Conservation (phyloP, 2,329 filamentous ascomycete species). For the Apiospora sp. region DNA sequence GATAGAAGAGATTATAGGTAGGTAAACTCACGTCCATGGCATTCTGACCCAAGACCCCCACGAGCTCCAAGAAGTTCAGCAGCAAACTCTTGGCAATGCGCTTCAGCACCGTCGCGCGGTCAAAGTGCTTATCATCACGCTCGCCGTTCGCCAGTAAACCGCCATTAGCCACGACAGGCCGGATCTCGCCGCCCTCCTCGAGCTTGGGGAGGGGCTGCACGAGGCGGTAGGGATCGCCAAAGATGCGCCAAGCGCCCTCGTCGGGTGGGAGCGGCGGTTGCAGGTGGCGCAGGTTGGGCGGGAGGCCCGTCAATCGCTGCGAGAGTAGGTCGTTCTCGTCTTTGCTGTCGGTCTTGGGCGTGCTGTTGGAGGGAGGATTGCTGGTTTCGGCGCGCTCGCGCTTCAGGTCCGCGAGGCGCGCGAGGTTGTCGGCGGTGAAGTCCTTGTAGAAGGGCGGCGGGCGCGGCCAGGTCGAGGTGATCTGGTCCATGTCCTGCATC, state of each 20-base stretch:
- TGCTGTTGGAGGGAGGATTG: conserved; percentile 30
- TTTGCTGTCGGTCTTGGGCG: conserved; percentile 40
- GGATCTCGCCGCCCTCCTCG: conserved; percentile 70
- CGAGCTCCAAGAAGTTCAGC: conserved; percentile 86
- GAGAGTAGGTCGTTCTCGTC: neutral
- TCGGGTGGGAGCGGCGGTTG: conserved; percentile 81
- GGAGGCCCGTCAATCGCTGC: conserved; percentile 56
- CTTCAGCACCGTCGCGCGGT: conserved; percentile 74
- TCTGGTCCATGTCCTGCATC: conserved; percentile 39
- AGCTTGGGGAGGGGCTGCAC: conserved; percentile 71
- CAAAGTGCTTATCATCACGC: conserved; percentile 63
- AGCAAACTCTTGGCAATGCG: conserved; percentile 84
- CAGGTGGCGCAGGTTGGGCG: conserved; percentile 76
- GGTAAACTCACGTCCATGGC: conserved; percentile 58
- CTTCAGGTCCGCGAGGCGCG: conserved; percentile 58
- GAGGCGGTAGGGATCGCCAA: conserved; percentile 73
- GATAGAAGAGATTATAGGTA: neutral
- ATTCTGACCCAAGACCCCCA: conserved; percentile 73
- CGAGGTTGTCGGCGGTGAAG: conserved; percentile 80
- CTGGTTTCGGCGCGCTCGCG: conserved; percentile 35
- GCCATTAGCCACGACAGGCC: conserved; percentile 60
- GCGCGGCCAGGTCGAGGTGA: conserved; percentile 78
- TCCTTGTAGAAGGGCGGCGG: conserved; percentile 91
- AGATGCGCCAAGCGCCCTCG: conserved; percentile 75
- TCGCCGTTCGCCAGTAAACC: conserved; percentile 61